Percentiles rank a stretch among this genome's conserved stretches.
Evolutionary conservation across 345 rosid genomes (phyloP).

Genomic region (Ailanthus altissimus): DNA sequence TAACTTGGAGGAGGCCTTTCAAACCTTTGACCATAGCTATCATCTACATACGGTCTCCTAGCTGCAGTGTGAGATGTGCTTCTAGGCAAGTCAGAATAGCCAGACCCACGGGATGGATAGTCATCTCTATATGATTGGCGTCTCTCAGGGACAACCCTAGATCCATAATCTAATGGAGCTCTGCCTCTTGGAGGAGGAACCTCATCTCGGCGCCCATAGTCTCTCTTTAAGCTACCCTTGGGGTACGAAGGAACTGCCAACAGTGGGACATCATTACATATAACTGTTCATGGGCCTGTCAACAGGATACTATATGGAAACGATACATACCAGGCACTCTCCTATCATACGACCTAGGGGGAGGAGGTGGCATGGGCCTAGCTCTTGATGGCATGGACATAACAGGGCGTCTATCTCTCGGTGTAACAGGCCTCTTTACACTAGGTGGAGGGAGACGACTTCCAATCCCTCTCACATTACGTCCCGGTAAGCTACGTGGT

Average conservation of each 20-base stretch:
- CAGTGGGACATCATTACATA: conserved; percentile 12
- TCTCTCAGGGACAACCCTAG: conserved; percentile 77
- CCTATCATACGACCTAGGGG: conserved; percentile 74
- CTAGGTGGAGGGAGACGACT: conserved; percentile 56
- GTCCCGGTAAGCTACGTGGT: conserved; percentile 47
- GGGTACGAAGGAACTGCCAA: conserved; percentile 69
- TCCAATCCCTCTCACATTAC: conserved; percentile 48
- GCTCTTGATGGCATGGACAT: conserved; percentile 68
- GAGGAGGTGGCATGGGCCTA: conserved; percentile 68
- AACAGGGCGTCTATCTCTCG: conserved; percentile 74
- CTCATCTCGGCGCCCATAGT: conserved; percentile 74
- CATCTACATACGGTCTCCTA: conserved; percentile 83
- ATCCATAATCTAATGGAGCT: conserved; percentile 68
- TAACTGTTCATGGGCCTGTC: neutral
- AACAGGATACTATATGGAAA: neutral
- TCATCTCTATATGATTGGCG: conserved; percentile 77
- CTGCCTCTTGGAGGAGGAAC: conserved; percentile 83
- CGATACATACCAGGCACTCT: conserved; percentile 70
- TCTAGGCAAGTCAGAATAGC: conserved; percentile 73
- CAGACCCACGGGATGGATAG: conserved; percentile 67
- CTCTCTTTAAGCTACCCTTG: conserved; percentile 79
- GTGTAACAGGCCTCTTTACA: conserved; percentile 54
- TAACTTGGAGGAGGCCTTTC: conserved; percentile 82
- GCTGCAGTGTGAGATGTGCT: conserved; percentile 60
- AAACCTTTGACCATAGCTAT: conserved; percentile 70